Base-by-base conservation (phyloP, 2,329 filamentous ascomycete species). In the Huntiella savannae region DNA sequence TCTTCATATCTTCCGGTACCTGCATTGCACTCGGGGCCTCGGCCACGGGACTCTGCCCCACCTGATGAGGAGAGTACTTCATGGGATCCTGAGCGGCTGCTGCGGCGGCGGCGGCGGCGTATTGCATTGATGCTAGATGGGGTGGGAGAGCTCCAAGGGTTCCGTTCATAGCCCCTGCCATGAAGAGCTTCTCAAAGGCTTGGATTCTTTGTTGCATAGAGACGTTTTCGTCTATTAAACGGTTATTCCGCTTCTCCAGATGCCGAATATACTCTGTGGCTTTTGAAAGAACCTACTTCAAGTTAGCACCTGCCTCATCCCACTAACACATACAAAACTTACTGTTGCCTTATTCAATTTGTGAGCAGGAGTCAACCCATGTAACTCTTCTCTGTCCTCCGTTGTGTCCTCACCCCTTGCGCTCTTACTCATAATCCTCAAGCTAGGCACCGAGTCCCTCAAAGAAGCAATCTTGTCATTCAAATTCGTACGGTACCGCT, bases 301-400 rank as follows among this genome's bases (percentile, higher is more conserved):
- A 8, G 17, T 33, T 6, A 34, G 34, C 3, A 37, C 15, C 3
- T 15, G 34, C 3, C 19, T 45, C 7, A 17, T 34, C 33, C 7
- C 22, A 16, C 10, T 3, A 19, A 16, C 33, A 5, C 15, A 3
- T 8, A 33, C n/a, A n/a, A 6, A 33, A 49, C 51, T 39, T 62
- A 78, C 85, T 2, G 87, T 95, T n/a, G 88, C 88, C 62, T 96
- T 96, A 67, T 96, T 96, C 22, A 95, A 68, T 61, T 96, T 96
- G 64, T 92, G 87, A 4, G 86, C 85, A 1, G 86, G 82, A 2
- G 85, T 80, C 44, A 91, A 66, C 44, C 85, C 85, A 54, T 92
- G 79, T 12, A 81, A 69, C 49, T 91, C 83, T 53, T 92, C 83
- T 33, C 80, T 75, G 53, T 88, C 83, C 50, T 79, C 78, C 0